Evolutionary conservation across 352 stramenopile genomes (phyloP).

Genomic region (Phytophthora lateralis): DNA sequence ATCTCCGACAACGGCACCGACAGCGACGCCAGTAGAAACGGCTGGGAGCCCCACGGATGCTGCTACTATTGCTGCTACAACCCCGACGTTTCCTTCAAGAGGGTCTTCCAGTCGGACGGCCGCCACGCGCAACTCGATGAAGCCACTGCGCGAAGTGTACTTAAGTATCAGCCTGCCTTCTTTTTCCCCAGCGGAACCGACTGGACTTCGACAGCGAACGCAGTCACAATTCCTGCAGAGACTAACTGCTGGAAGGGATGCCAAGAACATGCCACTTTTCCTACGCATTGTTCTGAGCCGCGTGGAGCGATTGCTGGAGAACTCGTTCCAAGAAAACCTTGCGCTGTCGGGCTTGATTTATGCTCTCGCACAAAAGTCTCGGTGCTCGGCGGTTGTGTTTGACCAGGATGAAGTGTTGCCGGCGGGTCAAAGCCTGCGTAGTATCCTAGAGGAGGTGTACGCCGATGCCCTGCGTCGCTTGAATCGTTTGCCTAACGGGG

Average conservation of each 20-base stretch:
- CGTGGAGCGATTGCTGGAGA: slow-evolving; percentile 77
- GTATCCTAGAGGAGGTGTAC: slow-evolving; percentile 86
- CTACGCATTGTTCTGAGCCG: slow-evolving; percentile 78
- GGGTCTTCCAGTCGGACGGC: slow-evolving; percentile 53
- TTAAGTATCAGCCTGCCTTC: slow-evolving; percentile 72
- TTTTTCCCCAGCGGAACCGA: slow-evolving; percentile 60
- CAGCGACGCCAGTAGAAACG: slow-evolving; percentile 1
- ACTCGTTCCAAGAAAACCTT: slow-evolving; percentile 85
- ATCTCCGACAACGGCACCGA: slow-evolving; percentile 8
- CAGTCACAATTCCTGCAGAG: slow-evolving; percentile 23
- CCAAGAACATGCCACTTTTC: slow-evolving; percentile 51
- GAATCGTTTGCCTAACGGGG: slow-evolving; percentile 60
- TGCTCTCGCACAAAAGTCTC: slow-evolving; percentile 66
- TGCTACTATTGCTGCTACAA: slow-evolving; percentile 14
- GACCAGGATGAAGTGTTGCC: slow-evolving; percentile 50
- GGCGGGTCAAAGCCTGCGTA: slow-evolving; percentile 58
- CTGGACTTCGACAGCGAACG: slow-evolving; percentile 35
- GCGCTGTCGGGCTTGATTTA: slow-evolving; percentile 80
- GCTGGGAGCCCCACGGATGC: neutral
- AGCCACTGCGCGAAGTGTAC: slow-evolving; percentile 67
- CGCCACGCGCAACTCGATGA: slow-evolving; percentile 66
- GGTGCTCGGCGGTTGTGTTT: slow-evolving; percentile 58
- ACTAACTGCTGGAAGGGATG: slow-evolving; percentile 19
- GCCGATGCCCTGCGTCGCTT: slow-evolving; percentile 67
- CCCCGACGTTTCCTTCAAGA: slow-evolving; percentile 15